Conservation (phyloP, 495 filamentous ascomycete genomes). For the Neurospora sp. region DNA sequence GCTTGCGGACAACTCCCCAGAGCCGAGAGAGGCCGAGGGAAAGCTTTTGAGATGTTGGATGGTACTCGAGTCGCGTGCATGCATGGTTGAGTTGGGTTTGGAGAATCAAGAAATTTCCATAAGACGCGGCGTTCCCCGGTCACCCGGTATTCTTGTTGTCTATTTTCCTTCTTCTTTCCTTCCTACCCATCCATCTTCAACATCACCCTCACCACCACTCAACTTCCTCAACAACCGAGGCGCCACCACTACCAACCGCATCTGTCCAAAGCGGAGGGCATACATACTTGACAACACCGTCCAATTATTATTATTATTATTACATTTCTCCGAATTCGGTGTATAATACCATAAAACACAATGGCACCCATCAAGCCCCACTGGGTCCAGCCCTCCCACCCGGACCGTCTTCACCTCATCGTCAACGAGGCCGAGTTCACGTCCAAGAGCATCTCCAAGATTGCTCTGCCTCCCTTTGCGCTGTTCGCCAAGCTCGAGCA, state of each 20-base stretch:
- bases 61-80: neutral
- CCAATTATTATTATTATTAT: neutral
- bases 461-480: conserved; percentile 51
- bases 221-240: neutral
- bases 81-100: neutral
- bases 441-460: conserved; percentile 50
- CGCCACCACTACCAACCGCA: neutral
- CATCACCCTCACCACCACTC: neutral
- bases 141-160: neutral
- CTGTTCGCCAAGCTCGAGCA: conserved; percentile 44
- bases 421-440: conserved; percentile 41
- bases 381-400: conserved; percentile 45
- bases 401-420: conserved; percentile 41
- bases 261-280: neutral
- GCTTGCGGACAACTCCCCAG: neutral
- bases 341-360: neutral
- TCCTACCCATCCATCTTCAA: neutral
- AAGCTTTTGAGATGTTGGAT: neutral
- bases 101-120: neutral
- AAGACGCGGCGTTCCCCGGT: neutral
- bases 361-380: conserved; percentile 41
- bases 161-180: neutral
- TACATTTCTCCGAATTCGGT: neutral
- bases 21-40: neutral
- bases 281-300: neutral